Percentiles rank a stretch among this genome's conserved stretches.
These are phyloP conservation scores for Fusarium siculi DNA, from an alignment of 2,329 filamentous ascomycete genomes.

Conservation along the genomic window DNA sequence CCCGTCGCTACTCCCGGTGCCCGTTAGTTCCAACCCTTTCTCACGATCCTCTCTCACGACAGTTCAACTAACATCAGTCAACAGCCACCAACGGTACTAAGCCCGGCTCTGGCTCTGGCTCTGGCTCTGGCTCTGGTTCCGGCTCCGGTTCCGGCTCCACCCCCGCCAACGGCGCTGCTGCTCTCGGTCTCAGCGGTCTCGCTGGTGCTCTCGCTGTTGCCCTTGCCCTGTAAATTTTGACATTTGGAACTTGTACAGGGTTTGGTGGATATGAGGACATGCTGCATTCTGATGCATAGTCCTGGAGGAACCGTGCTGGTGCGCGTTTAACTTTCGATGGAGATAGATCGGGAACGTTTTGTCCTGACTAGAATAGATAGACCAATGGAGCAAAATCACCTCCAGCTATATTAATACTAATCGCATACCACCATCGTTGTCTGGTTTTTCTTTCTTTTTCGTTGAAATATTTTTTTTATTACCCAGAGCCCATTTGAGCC, in stretches of 20 bases:
- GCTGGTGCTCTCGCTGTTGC: slow-evolving; percentile 39
- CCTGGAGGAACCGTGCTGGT: slow-evolving; percentile 37
- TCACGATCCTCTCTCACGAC: slow-evolving; percentile 12
- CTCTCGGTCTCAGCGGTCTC: slow-evolving; percentile 37
- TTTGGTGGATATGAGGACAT: slow-evolving; percentile 23
- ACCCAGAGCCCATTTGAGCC: background rate
- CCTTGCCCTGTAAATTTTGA: slow-evolving; percentile 40
- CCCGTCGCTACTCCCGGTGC: slow-evolving; percentile 31
- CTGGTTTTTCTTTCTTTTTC: background rate
- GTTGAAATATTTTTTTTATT: slow-evolving; percentile 3
- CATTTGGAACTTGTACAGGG: background rate
- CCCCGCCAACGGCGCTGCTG: slow-evolving; percentile 33
- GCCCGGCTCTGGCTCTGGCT: slow-evolving; percentile 28
- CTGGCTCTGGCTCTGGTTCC: slow-evolving; percentile 3
- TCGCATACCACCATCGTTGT: slow-evolving; percentile 35
- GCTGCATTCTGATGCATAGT: slow-evolving; percentile 2
- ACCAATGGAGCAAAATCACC: slow-evolving; percentile 34
- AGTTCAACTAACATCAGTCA: slow-evolving; percentile 10
- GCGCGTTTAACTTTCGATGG: slow-evolving; percentile 39
- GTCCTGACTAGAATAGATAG: slow-evolving; percentile 35
- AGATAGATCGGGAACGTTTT: slow-evolving; percentile 30
- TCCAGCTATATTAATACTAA: slow-evolving; percentile 45
- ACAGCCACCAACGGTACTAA: slow-evolving; percentile 33
- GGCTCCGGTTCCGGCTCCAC: background rate
- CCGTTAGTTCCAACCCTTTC: slow-evolving; percentile 26